Evolutionary conservation across 106 monocot genomes (phyloP).

Genomic region (Phalaenopsis equestris): DNA sequence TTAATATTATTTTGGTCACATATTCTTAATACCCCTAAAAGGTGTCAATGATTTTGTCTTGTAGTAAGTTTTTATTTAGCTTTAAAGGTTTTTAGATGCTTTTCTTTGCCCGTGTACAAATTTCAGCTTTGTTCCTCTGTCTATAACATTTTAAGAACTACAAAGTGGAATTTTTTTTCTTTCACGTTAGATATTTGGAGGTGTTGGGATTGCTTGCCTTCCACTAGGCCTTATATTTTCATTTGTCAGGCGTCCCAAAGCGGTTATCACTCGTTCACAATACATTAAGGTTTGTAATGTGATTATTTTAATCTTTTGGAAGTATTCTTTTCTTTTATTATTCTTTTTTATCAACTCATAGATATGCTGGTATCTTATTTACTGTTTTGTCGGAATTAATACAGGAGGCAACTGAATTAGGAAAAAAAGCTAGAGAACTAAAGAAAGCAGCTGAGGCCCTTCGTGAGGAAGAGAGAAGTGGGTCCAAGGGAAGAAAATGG

Average conservation of each 20-base stretch:
- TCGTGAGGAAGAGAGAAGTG: constrained; percentile 83
- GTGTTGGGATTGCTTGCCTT: constrained; percentile 82
- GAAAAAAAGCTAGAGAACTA: constrained; percentile 85
- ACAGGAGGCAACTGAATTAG: constrained; percentile 97
- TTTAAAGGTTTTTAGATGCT: not conserved
- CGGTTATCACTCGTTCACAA: constrained; percentile 97
- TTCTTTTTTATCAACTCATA: not conserved
- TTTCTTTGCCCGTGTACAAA: not conserved
- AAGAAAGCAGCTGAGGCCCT: constrained; percentile 88
- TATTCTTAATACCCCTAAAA: not conserved
- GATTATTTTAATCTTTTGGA: not conserved
- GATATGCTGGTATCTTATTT: not conserved
- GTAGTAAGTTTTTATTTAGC: not conserved
- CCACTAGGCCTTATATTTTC: constrained; percentile 84
- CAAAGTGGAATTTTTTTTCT: not conserved
- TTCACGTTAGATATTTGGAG: constrained; percentile 76
- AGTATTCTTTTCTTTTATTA: not conserved
- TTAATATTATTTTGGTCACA: not conserved
- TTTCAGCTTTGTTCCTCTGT: not conserved
- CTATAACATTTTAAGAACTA: not conserved
- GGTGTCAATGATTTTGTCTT: not conserved
- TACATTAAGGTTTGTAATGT: constrained; percentile 77
- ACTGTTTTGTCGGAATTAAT: constrained; percentile 9
- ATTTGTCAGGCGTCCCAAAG: constrained; percentile 86
- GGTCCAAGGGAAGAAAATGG: constrained; percentile 84